These are phyloP conservation scores for Gremmenia infestans DNA, from an alignment of 2,329 filamentous ascomycete species.

Conservation along the genomic window DNA sequence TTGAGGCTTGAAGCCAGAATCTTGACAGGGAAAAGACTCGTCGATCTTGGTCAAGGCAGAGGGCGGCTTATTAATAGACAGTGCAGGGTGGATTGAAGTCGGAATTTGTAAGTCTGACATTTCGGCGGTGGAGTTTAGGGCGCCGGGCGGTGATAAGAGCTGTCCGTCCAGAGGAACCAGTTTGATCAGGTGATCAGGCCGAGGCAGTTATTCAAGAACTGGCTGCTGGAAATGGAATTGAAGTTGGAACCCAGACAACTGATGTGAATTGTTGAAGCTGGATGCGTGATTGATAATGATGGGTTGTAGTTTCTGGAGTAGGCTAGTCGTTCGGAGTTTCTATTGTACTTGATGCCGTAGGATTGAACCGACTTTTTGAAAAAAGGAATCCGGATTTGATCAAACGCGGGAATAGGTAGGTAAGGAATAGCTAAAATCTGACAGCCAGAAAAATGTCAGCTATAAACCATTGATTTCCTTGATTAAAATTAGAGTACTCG, in stretches of 20 bases:
- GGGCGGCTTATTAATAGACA: conserved; percentile 36
- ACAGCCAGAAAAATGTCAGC: not conserved
- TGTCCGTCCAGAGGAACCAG: not conserved
- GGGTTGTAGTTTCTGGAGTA: too few relatives aligned
- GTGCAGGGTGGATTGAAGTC: conserved; percentile 44
- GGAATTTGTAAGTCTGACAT: conserved; percentile 42
- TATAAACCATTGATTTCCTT: too few relatives aligned
- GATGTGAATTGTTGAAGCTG: too few relatives aligned
- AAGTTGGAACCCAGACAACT: too few relatives aligned
- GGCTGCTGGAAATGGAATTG: too few relatives aligned
- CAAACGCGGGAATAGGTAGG: not conserved
- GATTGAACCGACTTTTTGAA: not conserved
- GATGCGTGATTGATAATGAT: too few relatives aligned
- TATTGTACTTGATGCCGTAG: not conserved
- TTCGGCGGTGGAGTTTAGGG: conserved; percentile 15
- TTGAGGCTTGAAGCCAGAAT: conserved; percentile 11
- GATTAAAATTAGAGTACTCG: too few relatives aligned
- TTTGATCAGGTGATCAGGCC: not conserved
- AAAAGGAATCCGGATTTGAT: too few relatives aligned
- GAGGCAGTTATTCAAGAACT: too few relatives aligned
- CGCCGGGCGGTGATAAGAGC: conserved; percentile 6
- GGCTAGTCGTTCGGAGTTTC: too few relatives aligned
- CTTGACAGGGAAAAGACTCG: conserved; percentile 19
- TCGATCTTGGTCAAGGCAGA: conserved; percentile 18
- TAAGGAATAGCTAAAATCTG: not conserved